Conservation (phyloP, 2,329 filamentous ascomycete genomes). For the Aspergillus floridensis region DNA sequence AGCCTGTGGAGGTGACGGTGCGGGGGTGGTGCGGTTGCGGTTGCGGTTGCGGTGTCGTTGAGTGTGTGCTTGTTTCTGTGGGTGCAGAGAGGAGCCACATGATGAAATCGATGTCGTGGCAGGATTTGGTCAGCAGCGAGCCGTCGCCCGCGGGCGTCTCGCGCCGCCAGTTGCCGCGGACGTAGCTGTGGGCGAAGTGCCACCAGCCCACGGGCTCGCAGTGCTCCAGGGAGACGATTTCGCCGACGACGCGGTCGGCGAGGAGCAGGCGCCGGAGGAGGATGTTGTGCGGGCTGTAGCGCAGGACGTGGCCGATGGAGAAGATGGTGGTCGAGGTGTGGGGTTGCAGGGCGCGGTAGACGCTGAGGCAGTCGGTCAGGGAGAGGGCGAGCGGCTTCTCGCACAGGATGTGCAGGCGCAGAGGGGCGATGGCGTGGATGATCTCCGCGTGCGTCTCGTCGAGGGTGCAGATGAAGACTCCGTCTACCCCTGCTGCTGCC, state of each 20-base stretch:
- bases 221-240: slow-evolving; percentile 82
- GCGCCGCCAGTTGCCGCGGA: slow-evolving; percentile 89
- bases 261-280: slow-evolving; percentile 75
- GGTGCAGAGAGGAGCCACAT: slow-evolving; percentile 76
- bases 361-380: slow-evolving; percentile 72
- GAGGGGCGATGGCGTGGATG: slow-evolving; percentile 67
- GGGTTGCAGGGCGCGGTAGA: slow-evolving; percentile 50
- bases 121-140: slow-evolving; percentile 88
- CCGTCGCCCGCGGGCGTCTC: slow-evolving; percentile 68
- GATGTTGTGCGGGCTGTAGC: slow-evolving; percentile 92
- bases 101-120: slow-evolving; percentile 91
- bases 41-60: slow-evolving; percentile 22
- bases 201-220: slow-evolving; percentile 95
- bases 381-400: slow-evolving; percentile 90
- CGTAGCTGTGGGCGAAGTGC: slow-evolving; percentile 90
- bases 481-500: slow-evolving; percentile 55
- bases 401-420: slow-evolving; percentile 79
- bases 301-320: slow-evolving; percentile 87
- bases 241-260: slow-evolving; percentile 72
- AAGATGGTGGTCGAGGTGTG: slow-evolving; percentile 58
- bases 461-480: slow-evolving; percentile 70
- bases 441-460: slow-evolving; percentile 88
- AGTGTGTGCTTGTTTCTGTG: slow-evolving; percentile 21
- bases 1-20: slow-evolving; percentile 71
- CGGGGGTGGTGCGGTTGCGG: slow-evolving; percentile 67